These are phyloP conservation scores for Ambrosia artemisiifolia DNA, from an alignment of 129 eudicot species.

Conservation along the genomic window DNA sequence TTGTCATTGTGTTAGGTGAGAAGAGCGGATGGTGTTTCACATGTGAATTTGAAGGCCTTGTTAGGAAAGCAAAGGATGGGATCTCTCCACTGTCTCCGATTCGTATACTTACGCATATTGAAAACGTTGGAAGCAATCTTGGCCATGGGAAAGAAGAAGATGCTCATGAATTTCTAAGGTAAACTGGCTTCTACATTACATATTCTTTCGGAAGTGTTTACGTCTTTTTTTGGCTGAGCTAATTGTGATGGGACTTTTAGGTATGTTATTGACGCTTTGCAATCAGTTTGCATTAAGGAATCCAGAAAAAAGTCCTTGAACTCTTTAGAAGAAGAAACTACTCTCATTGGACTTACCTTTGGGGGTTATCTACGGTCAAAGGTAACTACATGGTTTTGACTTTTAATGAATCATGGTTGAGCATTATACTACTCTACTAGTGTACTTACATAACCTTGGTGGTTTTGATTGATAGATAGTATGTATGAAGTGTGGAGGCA, in stretches of 20 bases:
- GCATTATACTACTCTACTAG: not conserved
- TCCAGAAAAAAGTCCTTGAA: constrained; percentile 39
- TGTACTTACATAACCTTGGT: not conserved
- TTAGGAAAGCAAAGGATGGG: constrained; percentile 55
- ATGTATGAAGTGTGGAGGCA: constrained; percentile 78
- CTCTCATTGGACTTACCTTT: constrained; percentile 79
- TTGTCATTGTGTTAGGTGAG: constrained; percentile 50
- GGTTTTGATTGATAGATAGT: constrained; percentile 46
- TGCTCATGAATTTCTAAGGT: constrained; percentile 94
- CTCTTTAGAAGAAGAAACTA: constrained; percentile 72
- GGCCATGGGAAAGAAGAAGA: constrained; percentile 87
- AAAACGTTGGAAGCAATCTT: constrained; percentile 67
- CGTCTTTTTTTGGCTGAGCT: not conserved
- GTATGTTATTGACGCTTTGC: constrained; percentile 80
- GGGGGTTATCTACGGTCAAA: constrained; percentile 94
- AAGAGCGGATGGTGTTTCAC: constrained; percentile 81
- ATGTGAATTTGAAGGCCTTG: constrained; percentile 74
- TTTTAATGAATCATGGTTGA: not conserved
- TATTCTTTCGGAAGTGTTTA: not conserved
- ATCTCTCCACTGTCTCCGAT: constrained; percentile 60
- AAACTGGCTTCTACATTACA: not conserved
- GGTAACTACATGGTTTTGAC: constrained; percentile 37
- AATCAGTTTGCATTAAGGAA: constrained; percentile 66
- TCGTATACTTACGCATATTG: constrained; percentile 55
- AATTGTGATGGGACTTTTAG: constrained; percentile 30